Base-by-base conservation (phyloP, 106 monocot species). In the Dactylorhiza incarnata region DNA sequence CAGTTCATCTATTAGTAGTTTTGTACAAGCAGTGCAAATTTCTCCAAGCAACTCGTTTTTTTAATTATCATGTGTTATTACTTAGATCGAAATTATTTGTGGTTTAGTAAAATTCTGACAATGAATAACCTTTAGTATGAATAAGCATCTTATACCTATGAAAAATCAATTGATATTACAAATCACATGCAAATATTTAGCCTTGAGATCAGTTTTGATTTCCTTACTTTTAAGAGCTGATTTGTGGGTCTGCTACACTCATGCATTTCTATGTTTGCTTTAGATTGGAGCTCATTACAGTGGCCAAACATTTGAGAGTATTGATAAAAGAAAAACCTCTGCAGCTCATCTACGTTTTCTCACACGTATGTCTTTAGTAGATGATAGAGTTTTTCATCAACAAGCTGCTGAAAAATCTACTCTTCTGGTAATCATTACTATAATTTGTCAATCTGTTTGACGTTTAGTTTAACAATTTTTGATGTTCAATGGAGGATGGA, bases 281-380 rank as follows among this genome's bases (percentile, higher is more conserved):
- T 46, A 69, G 69, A 8, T 69, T 69, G 69, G 45, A 69, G 69
- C 17, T 69, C 69, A 37, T 44, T 45, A 17, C 7, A 16, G 14
- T 46, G 69, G 69, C 69, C 43, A 46, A 45, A 45, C 45, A 69
- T 46, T 69, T 69, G 43, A 7, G n/a, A 46, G 17, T 19, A 16
- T 19, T 24, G 11, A 43, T n/a, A 44, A 69, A 45, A 46, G 69
- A 69, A 69, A 46, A 45, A 17, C 37, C 6, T 69, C 69, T 46
- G 45, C 43, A 45, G 69, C 17, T 45, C n/a, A 45, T 69, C 69
- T 17, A 46, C 16, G 69, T 45, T 69, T 69, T 69, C 11, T 14
- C n/a, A 69, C 29, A 45, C 69, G 24, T 45, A 45, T 69, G 69
- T 44, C 69, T 19, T 69, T 69, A 46, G 69, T 69, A 45, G 69